Evolutionary conservation across 164 flowering plant genomes (phyloP), one percentile per base, ranked within the genome.

Genomic region (Sedum album): DNA sequence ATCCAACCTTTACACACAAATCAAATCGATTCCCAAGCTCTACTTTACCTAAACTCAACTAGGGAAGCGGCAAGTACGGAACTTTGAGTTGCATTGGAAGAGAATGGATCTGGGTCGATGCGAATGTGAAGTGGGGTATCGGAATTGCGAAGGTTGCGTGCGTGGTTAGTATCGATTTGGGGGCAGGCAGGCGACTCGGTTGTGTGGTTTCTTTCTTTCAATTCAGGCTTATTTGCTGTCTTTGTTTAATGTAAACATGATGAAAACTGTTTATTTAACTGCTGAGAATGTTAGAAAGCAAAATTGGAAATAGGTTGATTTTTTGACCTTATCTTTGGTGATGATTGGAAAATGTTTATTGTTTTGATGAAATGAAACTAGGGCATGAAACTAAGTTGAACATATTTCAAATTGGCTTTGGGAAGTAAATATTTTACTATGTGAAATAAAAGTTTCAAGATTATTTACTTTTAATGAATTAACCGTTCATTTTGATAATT

Each of bases 381-480:
- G 85, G 92, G 92, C 78, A 81, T 76, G 78, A 85, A 9, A 72
- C 83, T 23, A 89, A 83, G 38, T 82, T 82, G 30, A 84, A 83
- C 71, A 35, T 35, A n/a, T n/a, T n/a, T n/a, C 82, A 85, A 80
- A 80, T 84, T 64, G 42, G 42, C 13, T 39, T 10, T 39, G 42
- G 8, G 42, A 10, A 38, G 8, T 10, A 10, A 38, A 38, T 38
- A 38, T 38, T 38, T 6, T 6, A 10, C 41, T 38, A 10, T 6
- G 41, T 10, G 6, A 10, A 38, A 38, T 10, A 38, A n/a, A n/a
- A n/a, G n/a, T n/a, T n/a, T n/a, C n/a, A n/a, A n/a, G n/a, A n/a
- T n/a, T n/a, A n/a, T n/a, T n/a, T n/a, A n/a, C n/a, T n/a, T n/a
- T n/a, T n/a, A n/a, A n/a, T n/a, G n/a, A n/a, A n/a, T n/a, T n/a